phyloP scores from a whole-genome alignment of 169 alveolate species.

The Cryptosporidium tyzzeri region DNA sequence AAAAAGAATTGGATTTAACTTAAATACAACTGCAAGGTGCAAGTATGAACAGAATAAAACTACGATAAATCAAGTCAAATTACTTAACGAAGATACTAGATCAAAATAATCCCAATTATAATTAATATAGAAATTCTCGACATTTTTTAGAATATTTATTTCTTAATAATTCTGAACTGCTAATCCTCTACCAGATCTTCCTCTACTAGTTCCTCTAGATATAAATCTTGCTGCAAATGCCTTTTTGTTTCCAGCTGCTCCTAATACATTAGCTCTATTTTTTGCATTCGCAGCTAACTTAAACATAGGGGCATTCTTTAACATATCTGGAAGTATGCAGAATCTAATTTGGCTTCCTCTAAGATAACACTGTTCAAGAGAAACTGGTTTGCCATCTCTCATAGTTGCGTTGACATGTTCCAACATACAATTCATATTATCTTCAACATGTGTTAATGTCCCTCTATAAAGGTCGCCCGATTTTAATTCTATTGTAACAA shows the following conservation, averaged over 20 bases:
- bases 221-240: conserved; percentile 82
- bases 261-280: conserved; percentile 82
- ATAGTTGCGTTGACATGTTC: conserved; percentile 96
- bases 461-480: conserved; percentile 96
- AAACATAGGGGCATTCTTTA: conserved; percentile 99
- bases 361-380: conserved; percentile 90
- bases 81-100: too few relatives aligned
- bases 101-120: too few relatives aligned
- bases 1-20: conserved; percentile 26
- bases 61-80: not conserved
- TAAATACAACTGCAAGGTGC: not conserved
- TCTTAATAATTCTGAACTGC: not conserved
- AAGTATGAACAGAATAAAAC: not conserved
- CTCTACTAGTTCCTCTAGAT: conserved; percentile 76
- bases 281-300: conserved; percentile 84
- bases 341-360: conserved; percentile 96
- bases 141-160: not conserved
- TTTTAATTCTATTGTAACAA: conserved; percentile 96
- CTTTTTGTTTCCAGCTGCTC: conserved; percentile 84
- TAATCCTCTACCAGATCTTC: conserved; percentile 27
- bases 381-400: conserved; percentile 94
- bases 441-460: conserved; percentile 94
- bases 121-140: not conserved
- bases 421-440: conserved; percentile 97
- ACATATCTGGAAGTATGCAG: conserved; percentile 97